Conservation (phyloP, 2,329 filamentous ascomycete genomes). For the Thielaviopsis ethacetica region DNA sequence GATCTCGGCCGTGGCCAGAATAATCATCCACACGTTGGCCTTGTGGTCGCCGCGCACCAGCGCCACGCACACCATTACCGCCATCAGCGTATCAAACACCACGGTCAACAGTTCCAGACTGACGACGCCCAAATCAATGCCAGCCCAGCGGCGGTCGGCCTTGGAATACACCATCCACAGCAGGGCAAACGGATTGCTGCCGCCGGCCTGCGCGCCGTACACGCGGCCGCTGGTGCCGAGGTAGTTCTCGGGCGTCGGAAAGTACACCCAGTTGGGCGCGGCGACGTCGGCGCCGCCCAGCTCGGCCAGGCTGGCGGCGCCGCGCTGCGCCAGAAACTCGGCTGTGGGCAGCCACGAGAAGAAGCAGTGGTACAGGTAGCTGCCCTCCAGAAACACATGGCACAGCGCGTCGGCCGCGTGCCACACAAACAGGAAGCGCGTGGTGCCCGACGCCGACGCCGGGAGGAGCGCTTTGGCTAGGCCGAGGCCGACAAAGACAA, state of each 20-base stretch:
- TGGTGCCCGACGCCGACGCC: constrained; percentile 22
- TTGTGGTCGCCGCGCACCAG: constrained; percentile 37
- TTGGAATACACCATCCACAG: constrained; percentile 55
- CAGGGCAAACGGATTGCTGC: constrained; percentile 36
- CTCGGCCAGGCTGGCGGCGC: background rate
- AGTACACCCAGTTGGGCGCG: constrained; percentile 17
- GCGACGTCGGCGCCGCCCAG: constrained; percentile 12
- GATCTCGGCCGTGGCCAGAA: constrained; percentile 48
- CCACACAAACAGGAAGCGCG: constrained; percentile 79
- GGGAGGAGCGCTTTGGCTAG: background rate
- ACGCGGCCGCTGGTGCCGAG: constrained; percentile 30
- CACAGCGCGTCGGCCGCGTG: constrained; percentile 85
- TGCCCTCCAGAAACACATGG: constrained; percentile 81
- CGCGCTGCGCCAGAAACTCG: constrained; percentile 9
- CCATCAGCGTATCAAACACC: constrained; percentile 42
- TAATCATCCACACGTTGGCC: constrained; percentile 44
- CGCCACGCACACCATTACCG: constrained; percentile 43
- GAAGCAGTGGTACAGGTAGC: constrained; percentile 89
- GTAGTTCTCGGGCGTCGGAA: constrained; percentile 35
- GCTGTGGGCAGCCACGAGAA: constrained; percentile 35
- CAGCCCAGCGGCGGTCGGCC: constrained; percentile 47
- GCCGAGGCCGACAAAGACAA: constrained; percentile 19
- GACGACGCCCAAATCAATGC: constrained; percentile 45
- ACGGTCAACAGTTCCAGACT: constrained; percentile 52
- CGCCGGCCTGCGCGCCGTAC: constrained; percentile 41